These are phyloP conservation scores for Cladorrhinum sp. DNA, from an alignment of 2,329 filamentous ascomycete species.

Conservation along the genomic window DNA sequence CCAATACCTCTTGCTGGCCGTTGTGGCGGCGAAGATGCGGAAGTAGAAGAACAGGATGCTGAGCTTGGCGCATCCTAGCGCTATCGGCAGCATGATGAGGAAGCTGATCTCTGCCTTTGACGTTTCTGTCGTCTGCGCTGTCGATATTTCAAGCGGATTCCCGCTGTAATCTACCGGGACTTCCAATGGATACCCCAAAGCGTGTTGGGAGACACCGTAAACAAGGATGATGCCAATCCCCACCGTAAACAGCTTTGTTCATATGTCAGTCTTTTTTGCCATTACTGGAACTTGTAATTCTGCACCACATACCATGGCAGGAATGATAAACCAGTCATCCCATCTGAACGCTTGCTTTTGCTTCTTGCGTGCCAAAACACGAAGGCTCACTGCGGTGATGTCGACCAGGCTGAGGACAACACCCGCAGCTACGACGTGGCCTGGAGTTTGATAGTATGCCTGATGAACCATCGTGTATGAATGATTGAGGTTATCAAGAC, in stretches of 20 bases:
- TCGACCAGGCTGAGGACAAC: slow-evolving; percentile 1
- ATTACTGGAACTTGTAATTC: background rate
- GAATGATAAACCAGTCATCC: slow-evolving; percentile 13
- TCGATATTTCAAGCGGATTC: background rate
- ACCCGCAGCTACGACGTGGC: slow-evolving; percentile 9
- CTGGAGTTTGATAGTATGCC: slow-evolving; percentile 10
- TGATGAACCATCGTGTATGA: background rate
- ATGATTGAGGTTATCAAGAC: background rate
- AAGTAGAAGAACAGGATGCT: slow-evolving; percentile 12
- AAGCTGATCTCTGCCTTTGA: background rate
- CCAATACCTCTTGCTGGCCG: background rate
- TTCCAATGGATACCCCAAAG: background rate
- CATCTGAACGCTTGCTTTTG: slow-evolving; percentile 1
- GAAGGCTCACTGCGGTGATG: slow-evolving; percentile 1
- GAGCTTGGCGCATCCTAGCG: slow-evolving; percentile 10
- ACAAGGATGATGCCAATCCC: slow-evolving; percentile 7
- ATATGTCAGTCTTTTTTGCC: background rate
- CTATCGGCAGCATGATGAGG: slow-evolving; percentile 7
- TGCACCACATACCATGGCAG: slow-evolving; percentile 3
- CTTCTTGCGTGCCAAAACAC: slow-evolving; percentile 8
- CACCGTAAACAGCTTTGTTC: background rate
- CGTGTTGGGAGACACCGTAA: slow-evolving; percentile 6
- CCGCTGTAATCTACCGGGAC: background rate
- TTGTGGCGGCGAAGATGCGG: slow-evolving; percentile 9
- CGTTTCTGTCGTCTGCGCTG: background rate